Percentiles rank a stretch among this genome's conserved stretches.
These are phyloP conservation scores for Aspergillus carbonarius DNA, from an alignment of 2,329 filamentous ascomycete genomes.

Conservation along the genomic window DNA sequence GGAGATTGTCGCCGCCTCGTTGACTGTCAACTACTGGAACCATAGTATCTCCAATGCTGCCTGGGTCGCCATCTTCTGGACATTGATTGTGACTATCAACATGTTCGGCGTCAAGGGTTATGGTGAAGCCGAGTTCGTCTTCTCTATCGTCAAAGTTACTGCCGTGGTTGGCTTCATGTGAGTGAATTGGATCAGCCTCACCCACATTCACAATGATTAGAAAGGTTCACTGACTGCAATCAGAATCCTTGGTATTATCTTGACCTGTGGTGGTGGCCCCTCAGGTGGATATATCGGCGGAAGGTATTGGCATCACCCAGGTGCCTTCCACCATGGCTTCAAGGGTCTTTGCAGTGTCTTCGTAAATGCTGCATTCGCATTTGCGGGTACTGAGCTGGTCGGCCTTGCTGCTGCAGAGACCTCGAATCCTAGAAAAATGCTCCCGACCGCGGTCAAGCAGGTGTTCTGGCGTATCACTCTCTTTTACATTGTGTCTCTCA, in stretches of 20 bases:
- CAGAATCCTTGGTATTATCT: conserved; percentile 78
- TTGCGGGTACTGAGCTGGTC: conserved; percentile 62
- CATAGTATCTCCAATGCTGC: conserved; percentile 63
- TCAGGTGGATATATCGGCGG: conserved; percentile 76
- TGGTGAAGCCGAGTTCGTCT: conserved; percentile 85
- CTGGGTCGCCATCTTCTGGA: conserved; percentile 80
- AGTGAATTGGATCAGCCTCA: conserved; percentile 31
- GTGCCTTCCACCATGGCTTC: conserved; percentile 70
- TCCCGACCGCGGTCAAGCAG: conserved; percentile 86
- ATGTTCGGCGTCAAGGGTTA: conserved; percentile 85
- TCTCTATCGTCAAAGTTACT: conserved; percentile 80
- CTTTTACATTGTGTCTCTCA: conserved; percentile 84
- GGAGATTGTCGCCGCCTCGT: conserved; percentile 81
- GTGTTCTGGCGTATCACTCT: conserved; percentile 92
- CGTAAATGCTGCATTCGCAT: conserved; percentile 63
- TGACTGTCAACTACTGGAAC: conserved; percentile 82
- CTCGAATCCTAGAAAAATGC: conserved; percentile 62
- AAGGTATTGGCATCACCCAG: conserved; percentile 72
- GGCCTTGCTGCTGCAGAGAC: conserved; percentile 62
- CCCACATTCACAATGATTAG: neutral
- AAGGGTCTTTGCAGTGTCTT: conserved; percentile 64
- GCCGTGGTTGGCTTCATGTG: conserved; percentile 87
- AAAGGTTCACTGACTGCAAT: conserved; percentile 16
- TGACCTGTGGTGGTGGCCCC: conserved; percentile 78
- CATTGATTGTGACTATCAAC: conserved; percentile 76